phyloP scores from a whole-genome alignment of 148 eudicot species.

The Amaranthus palmeri region DNA sequence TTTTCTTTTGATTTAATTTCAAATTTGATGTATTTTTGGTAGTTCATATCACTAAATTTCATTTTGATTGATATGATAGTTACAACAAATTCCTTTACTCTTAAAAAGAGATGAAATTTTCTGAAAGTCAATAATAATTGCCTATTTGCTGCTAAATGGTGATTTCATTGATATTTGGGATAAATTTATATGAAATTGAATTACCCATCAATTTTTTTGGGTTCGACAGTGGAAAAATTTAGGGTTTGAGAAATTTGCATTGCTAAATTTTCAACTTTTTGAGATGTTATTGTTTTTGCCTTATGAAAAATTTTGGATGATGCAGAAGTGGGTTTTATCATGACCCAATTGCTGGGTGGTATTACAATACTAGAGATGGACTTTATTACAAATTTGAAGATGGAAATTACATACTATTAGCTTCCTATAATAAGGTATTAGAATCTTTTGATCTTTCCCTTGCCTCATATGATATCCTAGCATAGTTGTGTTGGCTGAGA shows the following conservation, averaged over 20 bases:
- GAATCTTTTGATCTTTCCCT: background rate
- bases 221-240: background rate
- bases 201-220: background rate
- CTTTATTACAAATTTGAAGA: conserved; percentile 83
- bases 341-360: conserved; percentile 88
- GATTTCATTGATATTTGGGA: background rate
- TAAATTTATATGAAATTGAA: background rate
- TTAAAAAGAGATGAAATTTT: background rate
- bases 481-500: background rate
- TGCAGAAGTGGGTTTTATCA: conserved; percentile 98
- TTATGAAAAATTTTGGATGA: conserved; percentile 21
- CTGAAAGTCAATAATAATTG: background rate
- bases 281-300: background rate
- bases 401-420: conserved; percentile 73
- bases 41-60: background rate
- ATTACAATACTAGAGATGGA: conserved; percentile 77
- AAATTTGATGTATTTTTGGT: no score
- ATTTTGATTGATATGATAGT: background rate
- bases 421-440: conserved; percentile 43
- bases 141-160: conserved; percentile 8
- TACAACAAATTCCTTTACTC: background rate
- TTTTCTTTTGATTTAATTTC: no score
- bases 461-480: background rate
- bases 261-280: background rate
- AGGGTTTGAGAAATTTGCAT: background rate